Conservation (phyloP, 2,329 filamentous ascomycete species). For the Xylariales sp. region DNA sequence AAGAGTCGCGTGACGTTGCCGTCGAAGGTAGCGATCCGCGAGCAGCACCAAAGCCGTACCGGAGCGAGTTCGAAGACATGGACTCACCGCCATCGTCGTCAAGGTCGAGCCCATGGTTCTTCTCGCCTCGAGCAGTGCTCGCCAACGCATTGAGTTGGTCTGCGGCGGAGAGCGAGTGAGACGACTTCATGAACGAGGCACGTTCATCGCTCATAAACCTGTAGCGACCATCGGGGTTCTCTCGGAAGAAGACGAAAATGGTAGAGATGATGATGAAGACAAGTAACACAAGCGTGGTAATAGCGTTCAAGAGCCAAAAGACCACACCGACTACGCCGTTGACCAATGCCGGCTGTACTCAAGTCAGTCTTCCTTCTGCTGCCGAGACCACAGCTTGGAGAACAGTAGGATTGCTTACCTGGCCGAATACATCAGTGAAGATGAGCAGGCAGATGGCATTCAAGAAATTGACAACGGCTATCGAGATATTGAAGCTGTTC, state of each 20-base stretch:
- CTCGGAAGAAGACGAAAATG: slow-evolving; percentile 70
- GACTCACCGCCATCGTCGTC: slow-evolving; percentile 66
- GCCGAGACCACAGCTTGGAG: neutral
- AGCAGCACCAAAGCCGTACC: too few species aligned
- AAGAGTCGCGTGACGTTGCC: slow-evolving; percentile 18
- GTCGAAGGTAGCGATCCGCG: too few species aligned
- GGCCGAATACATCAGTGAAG: slow-evolving; percentile 73
- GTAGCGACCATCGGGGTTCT: slow-evolving; percentile 92
- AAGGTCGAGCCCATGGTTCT: slow-evolving; percentile 54
- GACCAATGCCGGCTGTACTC: slow-evolving; percentile 71
- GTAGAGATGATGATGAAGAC: slow-evolving; percentile 77
- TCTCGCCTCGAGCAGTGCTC: slow-evolving; percentile 82
- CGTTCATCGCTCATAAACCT: slow-evolving; percentile 96
- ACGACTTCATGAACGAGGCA: slow-evolving; percentile 95
- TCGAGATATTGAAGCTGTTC: slow-evolving; percentile 93
- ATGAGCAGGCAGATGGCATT: slow-evolving; percentile 86
- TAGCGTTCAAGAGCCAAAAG: slow-evolving; percentile 83
- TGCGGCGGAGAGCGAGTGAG: slow-evolving; percentile 68
- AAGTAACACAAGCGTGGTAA: slow-evolving; percentile 75
- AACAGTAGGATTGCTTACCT: slow-evolving; percentile 2
- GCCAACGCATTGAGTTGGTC: slow-evolving; percentile 89
- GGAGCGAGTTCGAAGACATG: slow-evolving; percentile 52
- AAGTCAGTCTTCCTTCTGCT: neutral
- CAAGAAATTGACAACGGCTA: slow-evolving; percentile 83
- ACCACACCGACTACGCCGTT: slow-evolving; percentile 85